Base-by-base conservation (phyloP, 345 rosid genomes). In the Citrus maxima region DNA sequence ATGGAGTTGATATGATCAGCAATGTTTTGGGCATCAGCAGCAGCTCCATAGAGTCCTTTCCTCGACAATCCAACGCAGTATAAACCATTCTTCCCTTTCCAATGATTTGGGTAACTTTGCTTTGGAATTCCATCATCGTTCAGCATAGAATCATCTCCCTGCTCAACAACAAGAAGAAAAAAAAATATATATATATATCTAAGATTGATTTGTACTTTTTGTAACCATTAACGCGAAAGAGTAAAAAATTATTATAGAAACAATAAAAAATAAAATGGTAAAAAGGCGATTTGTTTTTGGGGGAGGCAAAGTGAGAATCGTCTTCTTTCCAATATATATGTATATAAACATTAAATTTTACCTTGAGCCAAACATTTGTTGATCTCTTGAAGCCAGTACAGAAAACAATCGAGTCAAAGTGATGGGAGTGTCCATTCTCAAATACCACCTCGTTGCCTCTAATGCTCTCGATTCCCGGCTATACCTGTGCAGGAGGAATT, bases 21-120 rank as follows among this genome's bases (percentile, higher is more conserved):
- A 9, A 83, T 42, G 76, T 83, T 85, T 6, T 76, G 79, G 1
- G 90, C 89, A 64, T 90, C 94, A 0, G 32, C 70, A 3, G 37
- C 32, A 6, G 82, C 81, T 22, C 90, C 91, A 65, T 78, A 70
- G 10, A 90, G 32, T 10, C 94, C 92, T 78, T 73, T 79, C 70
- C 88, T 83, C 25, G 89, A 62, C 70, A 90, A 72, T 25, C 91
- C 89, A 55, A 79, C 76, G n/a, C 90, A 85, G 62, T 84, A 85
- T 32, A 89, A 65, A 2, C 92, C 92, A 22, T 85, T 87, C 63
- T 85, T 80, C 18, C 91, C 94, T 65, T 89, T 90, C 90, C 89
- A 86, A 14, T 86, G 84, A 72, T 86, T 84, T 2, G 90, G 91
- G 71, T n/a, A 82, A 65, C 85, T 75, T 21, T 38, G 84, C 58